Evolutionary conservation across 2,329 filamentous ascomycete genomes (phyloP).

Genomic region (Fusarium equiseti): DNA sequence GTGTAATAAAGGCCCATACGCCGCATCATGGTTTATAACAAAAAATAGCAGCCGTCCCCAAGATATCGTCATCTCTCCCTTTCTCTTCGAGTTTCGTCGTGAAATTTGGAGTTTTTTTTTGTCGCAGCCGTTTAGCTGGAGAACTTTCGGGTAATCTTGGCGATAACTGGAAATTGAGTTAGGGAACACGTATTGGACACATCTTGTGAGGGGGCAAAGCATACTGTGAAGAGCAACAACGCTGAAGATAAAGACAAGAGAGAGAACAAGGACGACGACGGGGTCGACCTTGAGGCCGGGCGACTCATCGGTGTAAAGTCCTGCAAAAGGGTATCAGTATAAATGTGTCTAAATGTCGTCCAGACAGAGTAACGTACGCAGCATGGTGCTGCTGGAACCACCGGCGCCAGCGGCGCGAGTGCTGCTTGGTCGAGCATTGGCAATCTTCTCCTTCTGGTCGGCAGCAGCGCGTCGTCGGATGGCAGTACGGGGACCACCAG

Average conservation of each 20-base stretch:
- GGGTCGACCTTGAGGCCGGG: conserved; percentile 98
- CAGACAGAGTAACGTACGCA: conserved; percentile 73
- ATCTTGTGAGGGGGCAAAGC: conserved; percentile 51
- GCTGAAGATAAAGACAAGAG: conserved; percentile 98
- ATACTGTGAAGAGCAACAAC: conserved; percentile 97
- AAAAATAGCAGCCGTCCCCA: conserved; percentile 35
- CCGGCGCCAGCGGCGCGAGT: conserved; percentile 94
- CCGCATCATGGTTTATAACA: conserved; percentile 30
- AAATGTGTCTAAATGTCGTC: conserved; percentile 1
- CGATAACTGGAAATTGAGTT: conserved; percentile 76
- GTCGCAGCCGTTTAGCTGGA: conserved; percentile 63
- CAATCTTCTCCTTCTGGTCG: conserved; percentile 96
- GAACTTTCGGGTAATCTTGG: conserved; percentile 94
- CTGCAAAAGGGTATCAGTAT: conserved; percentile 59
- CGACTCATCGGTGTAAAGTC: conserved; percentile 97
- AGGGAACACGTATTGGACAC: conserved; percentile 26
- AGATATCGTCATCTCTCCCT: conserved; percentile 11
- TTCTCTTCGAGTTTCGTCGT: conserved; percentile 18
- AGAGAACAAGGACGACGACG: conserved; percentile 95
- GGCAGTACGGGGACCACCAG: conserved; percentile 93
- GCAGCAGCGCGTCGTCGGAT: conserved; percentile 95
- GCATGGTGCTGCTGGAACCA: conserved; percentile 97
- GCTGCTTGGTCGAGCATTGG: conserved; percentile 91
- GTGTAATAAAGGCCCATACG: conserved; percentile 28
- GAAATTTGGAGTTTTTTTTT: not conserved